Base-by-base conservation (phyloP, 176 grass and related monocot species). In the Luzula sylvatica region DNA sequence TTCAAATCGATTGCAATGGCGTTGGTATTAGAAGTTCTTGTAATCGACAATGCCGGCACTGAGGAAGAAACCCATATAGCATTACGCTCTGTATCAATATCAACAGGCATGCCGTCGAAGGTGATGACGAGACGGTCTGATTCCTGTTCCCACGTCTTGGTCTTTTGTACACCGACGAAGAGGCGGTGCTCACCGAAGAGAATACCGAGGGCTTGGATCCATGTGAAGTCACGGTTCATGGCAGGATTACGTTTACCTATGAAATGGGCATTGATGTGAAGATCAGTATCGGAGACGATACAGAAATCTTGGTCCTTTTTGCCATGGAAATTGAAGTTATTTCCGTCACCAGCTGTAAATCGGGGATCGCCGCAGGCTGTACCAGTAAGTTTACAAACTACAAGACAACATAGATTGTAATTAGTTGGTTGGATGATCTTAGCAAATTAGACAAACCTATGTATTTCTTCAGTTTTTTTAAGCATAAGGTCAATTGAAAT, bases 261-360 rank as follows among this genome's bases (percentile, higher is more conserved):
- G 61, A 74, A 74, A 30, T 56, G 71, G n/a, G 61, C 61, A 47
- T 74, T 74, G 17, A 74, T 74, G 26, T 74, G 71, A 11, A 74
- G 13, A 38, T 74, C 39, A 2, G 13, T 22, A 8, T 74, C 61
- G 8, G 71, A 66, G 19, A 74, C 38, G 15, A 76, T 18, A 45
- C 55, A 69, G 55, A 76, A 76, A 51, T 76, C 55, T 15, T 38
- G 24, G 24, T 69, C 65, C 55, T 62, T 76, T 16, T 46, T 60
- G 2, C 73, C 73, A 52, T 69, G 73, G 54, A 76, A 76, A 51
- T 76, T 68, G 44, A 76, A 76, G 53, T 45, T 35, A 38, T 61
- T 67, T 14, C 73, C 73, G 11, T 76, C 73, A 14, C 52, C 65
- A 1, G 64, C 73, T 3, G 42, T 62, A 44, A 76, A 76, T 3